These are phyloP conservation scores for Pestalotiopsis sp. DNA, from an alignment of 2,329 filamentous ascomycete species.

Conservation along the genomic window DNA sequence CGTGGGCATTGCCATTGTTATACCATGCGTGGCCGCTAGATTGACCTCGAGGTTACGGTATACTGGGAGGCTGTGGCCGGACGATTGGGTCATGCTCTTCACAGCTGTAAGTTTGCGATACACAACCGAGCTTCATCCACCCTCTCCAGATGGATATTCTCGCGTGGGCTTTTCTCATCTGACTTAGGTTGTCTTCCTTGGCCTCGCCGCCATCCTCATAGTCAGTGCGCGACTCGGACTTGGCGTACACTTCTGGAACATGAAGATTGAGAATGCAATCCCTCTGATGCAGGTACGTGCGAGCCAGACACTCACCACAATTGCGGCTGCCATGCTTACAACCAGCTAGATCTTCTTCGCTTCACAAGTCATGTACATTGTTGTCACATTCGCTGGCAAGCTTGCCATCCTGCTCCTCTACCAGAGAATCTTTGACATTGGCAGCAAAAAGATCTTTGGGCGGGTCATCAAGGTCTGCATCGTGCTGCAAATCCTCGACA, in stretches of 20 bases:
- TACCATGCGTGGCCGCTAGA: neutral
- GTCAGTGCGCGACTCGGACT: neutral
- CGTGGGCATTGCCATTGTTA: neutral
- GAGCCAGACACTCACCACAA: neutral
- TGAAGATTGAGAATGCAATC: neutral
- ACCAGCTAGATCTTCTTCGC: neutral
- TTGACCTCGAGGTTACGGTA: neutral
- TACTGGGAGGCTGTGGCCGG: neutral
- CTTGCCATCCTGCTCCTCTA: neutral
- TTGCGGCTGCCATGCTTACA: neutral
- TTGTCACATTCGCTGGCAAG: neutral
- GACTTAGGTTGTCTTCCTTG: neutral
- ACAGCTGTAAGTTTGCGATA: neutral
- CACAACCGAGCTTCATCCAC: too few relatives aligned
- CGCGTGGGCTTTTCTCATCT: neutral
- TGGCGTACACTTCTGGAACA: conserved; percentile 2
- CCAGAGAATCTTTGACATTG: neutral
- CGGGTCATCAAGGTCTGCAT: neutral
- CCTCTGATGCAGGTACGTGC: neutral
- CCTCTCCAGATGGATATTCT: neutral
- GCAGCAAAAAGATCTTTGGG: neutral
- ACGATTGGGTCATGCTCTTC: neutral
- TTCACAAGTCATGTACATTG: conserved; percentile 2
- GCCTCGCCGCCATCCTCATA: neutral
- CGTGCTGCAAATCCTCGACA: neutral